A percentile compares a stretch with the other conserved stretches of the same genome.
phyloP scores from a whole-genome alignment of 345 rosid genomes.

The Rhodomyrtus tomentosa region DNA sequence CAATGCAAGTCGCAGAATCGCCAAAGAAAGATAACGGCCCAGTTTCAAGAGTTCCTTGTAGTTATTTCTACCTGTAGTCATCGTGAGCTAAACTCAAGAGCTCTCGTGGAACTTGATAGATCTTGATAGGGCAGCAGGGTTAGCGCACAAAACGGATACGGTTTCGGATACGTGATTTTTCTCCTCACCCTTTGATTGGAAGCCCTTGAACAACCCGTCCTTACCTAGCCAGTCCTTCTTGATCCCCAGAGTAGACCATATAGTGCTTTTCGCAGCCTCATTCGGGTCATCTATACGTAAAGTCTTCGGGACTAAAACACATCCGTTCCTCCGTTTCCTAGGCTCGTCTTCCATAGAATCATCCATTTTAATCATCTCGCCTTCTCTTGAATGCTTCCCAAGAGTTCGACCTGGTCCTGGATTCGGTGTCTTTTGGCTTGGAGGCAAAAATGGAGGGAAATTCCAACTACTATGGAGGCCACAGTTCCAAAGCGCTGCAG shows the following conservation, averaged over 20 bases:
- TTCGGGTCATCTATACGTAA: constrained; percentile 58
- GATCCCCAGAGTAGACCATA: constrained; percentile 65
- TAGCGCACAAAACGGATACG: constrained; percentile 39
- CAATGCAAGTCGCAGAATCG: neutral
- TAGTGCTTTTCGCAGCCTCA: constrained; percentile 73
- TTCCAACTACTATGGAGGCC: constrained; percentile 38
- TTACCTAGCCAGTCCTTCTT: constrained; percentile 34
- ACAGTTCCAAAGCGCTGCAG: constrained; percentile 45
- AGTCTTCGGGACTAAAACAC: constrained; percentile 58
- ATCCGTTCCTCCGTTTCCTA: constrained; percentile 37
- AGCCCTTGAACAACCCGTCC: constrained; percentile 50
- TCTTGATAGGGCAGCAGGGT: constrained; percentile 88
- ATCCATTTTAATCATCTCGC: constrained; percentile 14
- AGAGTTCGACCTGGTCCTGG: constrained; percentile 30
- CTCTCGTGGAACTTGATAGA: constrained; percentile 65
- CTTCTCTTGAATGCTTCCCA: constrained; percentile 77
- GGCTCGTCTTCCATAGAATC: constrained; percentile 15
- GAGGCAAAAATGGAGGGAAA: constrained; percentile 36
- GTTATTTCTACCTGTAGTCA: neutral
- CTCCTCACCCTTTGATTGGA: constrained; percentile 37
- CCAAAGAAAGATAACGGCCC: neutral
- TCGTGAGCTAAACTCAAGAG: neutral
- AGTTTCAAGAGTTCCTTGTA: neutral
- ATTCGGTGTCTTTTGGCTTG: constrained; percentile 18
- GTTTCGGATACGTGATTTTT: constrained; percentile 29